Conservation (phyloP, 1,139 yeast genomes). For the Magnusiomyces paraingens region DNA sequence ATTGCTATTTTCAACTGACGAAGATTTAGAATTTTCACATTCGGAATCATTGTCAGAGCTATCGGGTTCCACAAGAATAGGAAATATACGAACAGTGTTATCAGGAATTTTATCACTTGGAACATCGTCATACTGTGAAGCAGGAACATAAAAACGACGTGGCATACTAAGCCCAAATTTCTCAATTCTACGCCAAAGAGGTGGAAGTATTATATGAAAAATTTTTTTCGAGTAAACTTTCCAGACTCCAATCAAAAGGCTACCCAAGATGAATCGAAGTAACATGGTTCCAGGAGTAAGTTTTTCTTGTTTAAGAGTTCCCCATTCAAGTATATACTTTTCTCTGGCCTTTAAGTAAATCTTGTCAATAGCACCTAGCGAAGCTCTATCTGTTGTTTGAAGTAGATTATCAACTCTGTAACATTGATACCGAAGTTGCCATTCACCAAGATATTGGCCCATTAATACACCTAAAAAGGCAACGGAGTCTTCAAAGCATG, state of each 20-base stretch:
- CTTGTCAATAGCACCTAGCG: too few species aligned
- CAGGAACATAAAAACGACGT: slow-evolving; percentile 35
- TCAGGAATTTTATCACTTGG: slow-evolving; percentile 22
- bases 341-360: too few species aligned
- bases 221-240: not conserved
- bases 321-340: too few species aligned
- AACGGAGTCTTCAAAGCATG: slow-evolving; percentile 93
- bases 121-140: slow-evolving; percentile 33
- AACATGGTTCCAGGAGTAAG: not conserved
- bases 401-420: slow-evolving; percentile 8
- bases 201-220: slow-evolving; percentile 42
- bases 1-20: slow-evolving; percentile 31
- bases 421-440: slow-evolving; percentile 30
- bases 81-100: slow-evolving; percentile 4
- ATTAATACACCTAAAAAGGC: slow-evolving; percentile 87
- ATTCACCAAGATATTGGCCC: slow-evolving; percentile 60
- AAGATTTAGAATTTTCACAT: not conserved
- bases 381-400: too few species aligned
- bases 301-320: too few species aligned
- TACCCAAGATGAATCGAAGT: slow-evolving; percentile 51
- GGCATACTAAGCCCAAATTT: slow-evolving; percentile 36
- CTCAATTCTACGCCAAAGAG: slow-evolving; percentile 34
- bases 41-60: not conserved
- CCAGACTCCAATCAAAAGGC: slow-evolving; percentile 47
- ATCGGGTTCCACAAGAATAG: not conserved